Evolutionary conservation across 1,139 yeast genomes (phyloP).

Genomic region (Lizanozyma gosingica): DNA sequence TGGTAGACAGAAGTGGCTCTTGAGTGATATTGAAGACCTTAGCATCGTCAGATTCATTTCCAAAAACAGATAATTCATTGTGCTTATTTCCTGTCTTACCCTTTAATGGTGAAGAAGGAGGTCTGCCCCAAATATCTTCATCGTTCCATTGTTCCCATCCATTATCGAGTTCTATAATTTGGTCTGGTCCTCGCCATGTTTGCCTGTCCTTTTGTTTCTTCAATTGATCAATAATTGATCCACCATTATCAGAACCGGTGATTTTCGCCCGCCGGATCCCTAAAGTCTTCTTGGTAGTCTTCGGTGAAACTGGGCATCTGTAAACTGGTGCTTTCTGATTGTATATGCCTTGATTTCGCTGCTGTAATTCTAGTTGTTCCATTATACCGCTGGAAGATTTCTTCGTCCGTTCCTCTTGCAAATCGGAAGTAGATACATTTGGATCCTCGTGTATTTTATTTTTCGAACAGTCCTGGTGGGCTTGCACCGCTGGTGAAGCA

Average conservation of each 20-base stretch:
- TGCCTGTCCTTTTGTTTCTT: slow-evolving; percentile 6
- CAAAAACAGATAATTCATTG: slow-evolving; percentile 1
- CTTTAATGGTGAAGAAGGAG: neutral
- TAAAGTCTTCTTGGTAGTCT: neutral
- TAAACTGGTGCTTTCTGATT: neutral
- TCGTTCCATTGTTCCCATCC: neutral
- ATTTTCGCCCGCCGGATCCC: slow-evolving; percentile 9
- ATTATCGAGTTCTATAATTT: neutral
- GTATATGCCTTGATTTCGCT: neutral
- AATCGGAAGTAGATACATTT: slow-evolving; percentile 6
- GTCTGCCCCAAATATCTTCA: neutral
- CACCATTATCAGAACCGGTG: slow-evolving; percentile 17
- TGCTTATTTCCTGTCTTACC: neutral
- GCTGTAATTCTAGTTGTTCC: slow-evolving; percentile 1
- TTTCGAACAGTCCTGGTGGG: slow-evolving; percentile 1
- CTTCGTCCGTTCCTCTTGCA: slow-evolving; percentile 6
- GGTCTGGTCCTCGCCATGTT: slow-evolving; percentile 1
- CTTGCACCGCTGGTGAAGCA: too few relatives aligned
- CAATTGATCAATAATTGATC: slow-evolving; percentile 10
- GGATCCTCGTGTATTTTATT: too few relatives aligned
- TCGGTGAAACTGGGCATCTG: neutral
- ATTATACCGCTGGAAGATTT: slow-evolving; percentile 7
- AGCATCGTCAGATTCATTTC: slow-evolving; percentile 1
- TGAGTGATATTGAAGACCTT: neutral
- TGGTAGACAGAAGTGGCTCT: neutral